Base-by-base conservation (phyloP, 345 rosid species). In the Salix caprea region DNA sequence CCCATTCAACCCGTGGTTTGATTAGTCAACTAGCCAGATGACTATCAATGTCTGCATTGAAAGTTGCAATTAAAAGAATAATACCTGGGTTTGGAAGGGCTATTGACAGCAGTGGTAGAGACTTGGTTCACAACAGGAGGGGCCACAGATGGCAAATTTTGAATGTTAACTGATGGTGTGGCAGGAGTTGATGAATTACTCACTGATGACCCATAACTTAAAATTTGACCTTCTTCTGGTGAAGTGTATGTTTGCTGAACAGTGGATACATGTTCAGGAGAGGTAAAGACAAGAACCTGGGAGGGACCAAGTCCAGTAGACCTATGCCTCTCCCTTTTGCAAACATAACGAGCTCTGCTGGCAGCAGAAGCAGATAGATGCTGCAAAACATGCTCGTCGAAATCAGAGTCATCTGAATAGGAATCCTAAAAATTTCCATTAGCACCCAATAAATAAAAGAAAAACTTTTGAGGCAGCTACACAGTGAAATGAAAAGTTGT, bases 321-420 rank as follows among this genome's bases (percentile, higher is more conserved):
- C 73, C 85, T 82, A 67, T 74, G 93, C 71, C 73, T 75, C 58
- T 90, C 96, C 84, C 97, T 90, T 87, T 84, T 80, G 70, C 72
- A 83, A 40, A 86, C 65, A 80, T 87, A 77, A 66, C 76, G 87
- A 77, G 86, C 90, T 74, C 90, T 81, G 74, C 86, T 85, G 0
- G 86, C 85, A 74, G 89, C 86, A 76, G 89, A 86, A 78, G 86
- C 87, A 67, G 92, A 87, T 72, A 91, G 77, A 73, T 87, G 97
- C 84, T 82, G 90, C 87, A 88, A 78, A 75, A 93, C 81, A 16
- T 73, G 87, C 73, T 90, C 97, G 61, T 91, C 96, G 67, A 89
- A 76, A 74, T 87, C 90, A 7, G 81, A 83, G 62, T 88, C 88
- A 77, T 87, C 91, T 46, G 87, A 88, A 70, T 79, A 84, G 4